Evolutionary conservation across 2,329 filamentous ascomycete genomes (phyloP), one percentile per base, ranked within the genome.

Genomic region (Talaromyces funiculosus): DNA sequence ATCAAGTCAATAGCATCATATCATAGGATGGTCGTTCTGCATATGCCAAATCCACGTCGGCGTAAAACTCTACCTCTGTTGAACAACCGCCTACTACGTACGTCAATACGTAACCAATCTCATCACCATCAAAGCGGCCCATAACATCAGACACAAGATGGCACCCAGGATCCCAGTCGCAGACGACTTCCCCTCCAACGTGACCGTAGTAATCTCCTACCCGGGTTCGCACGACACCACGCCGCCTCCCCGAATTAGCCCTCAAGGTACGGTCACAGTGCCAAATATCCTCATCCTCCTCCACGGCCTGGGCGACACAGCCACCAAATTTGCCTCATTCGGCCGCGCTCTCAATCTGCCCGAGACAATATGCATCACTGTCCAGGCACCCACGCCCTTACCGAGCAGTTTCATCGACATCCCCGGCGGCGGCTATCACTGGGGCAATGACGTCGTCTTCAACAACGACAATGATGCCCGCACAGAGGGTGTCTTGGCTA

Each of bases 271-370:
- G 31, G 31, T 8, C 9, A 12, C 31, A 33, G 89, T 86, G 47
- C 89, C 86, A 45, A 88, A 92, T 67, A 81, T 95, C 66, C 84
- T 96, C 63, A 77, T 96, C 69, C 83, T 96, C 56, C 85, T 96
- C 61, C 92, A 96, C 74, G 91, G 91, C 64, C 83, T 96, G 12
- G 92, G 92, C 64, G 92, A 96, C 76, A 85, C 83, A 35, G 83
- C 90, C 62, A 69, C 72, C 3, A 81, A 89, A 37, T 95, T 94
- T 72, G 82, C 84, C 62, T 76, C 77, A 47, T 88, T 96, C 63
- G 90, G 86, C 20, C 79, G 80, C 60, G 85, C 84, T 66, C 76
- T 96, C 63, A 80, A 82, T 63, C 84, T 96, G 3, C 90, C 91
- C 0, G 89, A 92, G 68, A 92, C 92, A 57, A 82, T 87, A 60